Base-by-base conservation (phyloP, 1,139 yeast genomes). In the Torulaspora pretoriensis region DNA sequence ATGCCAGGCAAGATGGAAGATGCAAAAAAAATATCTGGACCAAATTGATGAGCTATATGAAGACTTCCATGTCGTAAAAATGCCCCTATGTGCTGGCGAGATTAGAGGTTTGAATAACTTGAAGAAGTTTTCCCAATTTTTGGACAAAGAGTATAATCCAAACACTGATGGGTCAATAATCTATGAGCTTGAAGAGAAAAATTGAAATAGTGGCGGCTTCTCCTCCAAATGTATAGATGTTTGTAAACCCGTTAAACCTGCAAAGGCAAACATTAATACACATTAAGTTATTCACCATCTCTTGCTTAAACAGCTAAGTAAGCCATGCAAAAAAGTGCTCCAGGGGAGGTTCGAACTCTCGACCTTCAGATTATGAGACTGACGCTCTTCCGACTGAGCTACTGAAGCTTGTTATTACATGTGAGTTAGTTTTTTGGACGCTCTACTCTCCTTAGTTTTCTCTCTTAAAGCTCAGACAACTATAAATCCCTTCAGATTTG, bases 1-100 rank as follows among this genome's bases (percentile, higher is more conserved):
- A 68, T 92, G 98, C 69, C 83, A 77, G 52, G 79, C 96, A 12
- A 84, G 98, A 69, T 82, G 95, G 82, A 85, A 86, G 70, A 89
- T 92, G 95, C 98, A 92, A 70, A 83, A 77, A 69, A 92, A 92
- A 69, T 92, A 92, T 63, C 74, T 90, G 61, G 95, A 84, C 60
- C 97, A 92, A 71, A 90, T 92, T 82, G 85, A 77, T 54, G 98
- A 92, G 66, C 75, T 92, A 50, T 92, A 92, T 61, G 94, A 84
- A 63, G 97, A 92, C 68, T 92, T 92, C 73, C 97, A 92, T 63
- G 75, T 92, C 57, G 94, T 92, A 24, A 89, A 88, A 69, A 85
- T 92, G 81, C 98, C 98, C 7, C 79, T 90, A 61, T 78, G 94
- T 55, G 96, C 97, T 35, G 79, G 84, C 53, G 98, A 92, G 68